Conservation (phyloP, 352 stramenopile genomes). For the Pythium phragmitis region DNA sequence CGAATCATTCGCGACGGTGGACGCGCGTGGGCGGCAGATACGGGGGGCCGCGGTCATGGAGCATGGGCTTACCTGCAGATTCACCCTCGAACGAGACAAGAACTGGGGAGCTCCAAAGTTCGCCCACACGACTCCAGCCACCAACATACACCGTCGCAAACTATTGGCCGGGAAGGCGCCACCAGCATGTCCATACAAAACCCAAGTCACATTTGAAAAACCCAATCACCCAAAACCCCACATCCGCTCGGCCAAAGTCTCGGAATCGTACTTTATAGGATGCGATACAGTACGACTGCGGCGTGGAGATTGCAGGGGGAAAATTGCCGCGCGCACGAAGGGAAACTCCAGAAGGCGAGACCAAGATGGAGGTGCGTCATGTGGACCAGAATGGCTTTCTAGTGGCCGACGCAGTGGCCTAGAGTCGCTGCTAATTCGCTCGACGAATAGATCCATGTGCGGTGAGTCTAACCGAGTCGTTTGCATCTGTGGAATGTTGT, state of each 20-base stretch:
- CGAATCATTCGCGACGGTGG: not conserved
- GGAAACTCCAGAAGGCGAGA: not conserved
- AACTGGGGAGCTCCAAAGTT: slow-evolving; percentile 45
- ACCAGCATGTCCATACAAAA: slow-evolving; percentile 49
- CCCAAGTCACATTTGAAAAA: slow-evolving; percentile 44
- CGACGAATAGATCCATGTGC: not conserved
- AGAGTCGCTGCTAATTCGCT: not conserved
- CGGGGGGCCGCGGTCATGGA: not conserved
- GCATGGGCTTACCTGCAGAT: slow-evolving; percentile 29
- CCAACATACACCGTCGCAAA: slow-evolving; percentile 41
- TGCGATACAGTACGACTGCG: not conserved
- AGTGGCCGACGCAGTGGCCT: not conserved
- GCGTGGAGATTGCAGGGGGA: not conserved
- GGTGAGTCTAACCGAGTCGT: slow-evolving; percentile 8
- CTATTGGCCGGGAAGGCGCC: slow-evolving; percentile 78
- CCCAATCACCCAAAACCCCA: slow-evolving; percentile 20
- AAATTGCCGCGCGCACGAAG: not conserved
- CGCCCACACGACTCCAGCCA: slow-evolving; percentile 16
- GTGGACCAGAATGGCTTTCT: not conserved
- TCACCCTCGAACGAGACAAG: slow-evolving; percentile 42
- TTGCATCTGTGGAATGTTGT: slow-evolving; percentile 14
- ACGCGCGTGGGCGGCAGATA: not conserved
- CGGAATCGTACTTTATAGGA: slow-evolving; percentile 13
- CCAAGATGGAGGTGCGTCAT: slow-evolving; percentile 5
- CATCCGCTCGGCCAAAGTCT: not conserved